phyloP scores from a whole-genome alignment of 345 rosid genomes.

The Camelina neglecta region DNA sequence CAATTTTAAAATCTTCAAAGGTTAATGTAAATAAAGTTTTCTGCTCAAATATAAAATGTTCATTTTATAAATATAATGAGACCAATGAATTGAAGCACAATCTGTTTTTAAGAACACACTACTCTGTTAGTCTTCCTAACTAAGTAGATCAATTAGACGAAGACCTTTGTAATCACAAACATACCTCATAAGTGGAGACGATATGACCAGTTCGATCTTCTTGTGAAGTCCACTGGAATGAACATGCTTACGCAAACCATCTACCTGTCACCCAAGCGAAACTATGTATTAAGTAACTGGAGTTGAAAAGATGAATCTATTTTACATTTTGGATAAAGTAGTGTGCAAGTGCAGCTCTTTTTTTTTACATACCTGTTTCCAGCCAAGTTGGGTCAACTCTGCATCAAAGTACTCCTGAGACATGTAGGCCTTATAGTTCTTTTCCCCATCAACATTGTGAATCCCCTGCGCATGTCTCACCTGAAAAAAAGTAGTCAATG shows the following conservation, averaged over 20 bases:
- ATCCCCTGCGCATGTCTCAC: slow-evolving; percentile 99
- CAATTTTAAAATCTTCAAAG: neutral
- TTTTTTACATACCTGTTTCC: slow-evolving; percentile 69
- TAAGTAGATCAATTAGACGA: neutral
- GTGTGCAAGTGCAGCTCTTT: neutral
- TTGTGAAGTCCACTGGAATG: slow-evolving; percentile 70
- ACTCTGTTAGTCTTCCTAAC: neutral
- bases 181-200: slow-evolving; percentile 86
- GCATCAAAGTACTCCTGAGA: slow-evolving; percentile 92
- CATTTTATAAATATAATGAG: too few relatives aligned
- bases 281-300: neutral
- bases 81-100: neutral
- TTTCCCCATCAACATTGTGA: slow-evolving; percentile 97
- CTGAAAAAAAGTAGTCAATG: slow-evolving; percentile 51
- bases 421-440: slow-evolving; percentile 83
- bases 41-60: too few relatives aligned
- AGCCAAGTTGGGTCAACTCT: slow-evolving; percentile 84
- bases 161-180: slow-evolving; percentile 1
- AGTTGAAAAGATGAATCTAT: neutral
- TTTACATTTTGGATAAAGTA: neutral
- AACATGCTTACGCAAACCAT: slow-evolving; percentile 87
- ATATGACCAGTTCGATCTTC: slow-evolving; percentile 80
- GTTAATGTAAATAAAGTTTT: neutral
- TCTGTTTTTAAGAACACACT: neutral
- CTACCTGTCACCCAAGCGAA: slow-evolving; percentile 61